These are phyloP conservation scores for Tetracladium setigerum DNA, from an alignment of 495 filamentous ascomycete species.

Conservation along the genomic window DNA sequence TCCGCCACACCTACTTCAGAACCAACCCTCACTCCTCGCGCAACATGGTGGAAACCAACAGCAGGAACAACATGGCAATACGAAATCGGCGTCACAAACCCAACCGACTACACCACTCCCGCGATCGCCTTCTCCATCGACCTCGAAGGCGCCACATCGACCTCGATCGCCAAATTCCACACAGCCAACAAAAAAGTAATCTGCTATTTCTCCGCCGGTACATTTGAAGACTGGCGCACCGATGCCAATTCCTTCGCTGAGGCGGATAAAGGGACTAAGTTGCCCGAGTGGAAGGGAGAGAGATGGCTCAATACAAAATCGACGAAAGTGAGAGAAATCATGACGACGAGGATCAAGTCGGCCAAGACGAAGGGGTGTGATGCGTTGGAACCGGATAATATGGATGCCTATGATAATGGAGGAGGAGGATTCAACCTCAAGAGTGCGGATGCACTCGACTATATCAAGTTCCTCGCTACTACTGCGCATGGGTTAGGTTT, in stretches of 20 bases:
- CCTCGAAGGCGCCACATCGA: constrained; percentile 42
- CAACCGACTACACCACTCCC: constrained; percentile 22
- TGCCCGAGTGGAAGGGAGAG: constrained; percentile 60
- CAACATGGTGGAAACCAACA: constrained; percentile 37
- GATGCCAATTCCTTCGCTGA: constrained; percentile 45
- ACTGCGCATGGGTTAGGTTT: constrained; percentile 32
- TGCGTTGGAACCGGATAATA: constrained; percentile 64
- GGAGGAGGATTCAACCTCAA: constrained; percentile 49
- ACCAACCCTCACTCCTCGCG: constrained; percentile 2
- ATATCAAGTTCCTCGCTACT: constrained; percentile 48
- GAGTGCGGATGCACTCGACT: constrained; percentile 44
- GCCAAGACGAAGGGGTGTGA: constrained; percentile 57
- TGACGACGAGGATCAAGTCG: constrained; percentile 47
- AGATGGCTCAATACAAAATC: constrained; percentile 54
- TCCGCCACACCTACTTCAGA: constrained; percentile 9
- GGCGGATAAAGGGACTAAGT: constrained; percentile 41
- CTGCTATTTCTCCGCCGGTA: constrained; percentile 67
- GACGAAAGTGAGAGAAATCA: constrained; percentile 49
- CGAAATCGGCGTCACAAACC: constrained; percentile 36
- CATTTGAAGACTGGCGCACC: constrained; percentile 11
- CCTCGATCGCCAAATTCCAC: constrained; percentile 41
- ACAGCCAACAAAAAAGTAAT: constrained; percentile 46
- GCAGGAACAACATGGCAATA: constrained; percentile 51
- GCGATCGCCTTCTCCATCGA: constrained; percentile 50
- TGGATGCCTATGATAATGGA: constrained; percentile 53